These are phyloP conservation scores for Lachancea sp. DNA, from an alignment of 805 yeast species.

Conservation along the genomic window DNA sequence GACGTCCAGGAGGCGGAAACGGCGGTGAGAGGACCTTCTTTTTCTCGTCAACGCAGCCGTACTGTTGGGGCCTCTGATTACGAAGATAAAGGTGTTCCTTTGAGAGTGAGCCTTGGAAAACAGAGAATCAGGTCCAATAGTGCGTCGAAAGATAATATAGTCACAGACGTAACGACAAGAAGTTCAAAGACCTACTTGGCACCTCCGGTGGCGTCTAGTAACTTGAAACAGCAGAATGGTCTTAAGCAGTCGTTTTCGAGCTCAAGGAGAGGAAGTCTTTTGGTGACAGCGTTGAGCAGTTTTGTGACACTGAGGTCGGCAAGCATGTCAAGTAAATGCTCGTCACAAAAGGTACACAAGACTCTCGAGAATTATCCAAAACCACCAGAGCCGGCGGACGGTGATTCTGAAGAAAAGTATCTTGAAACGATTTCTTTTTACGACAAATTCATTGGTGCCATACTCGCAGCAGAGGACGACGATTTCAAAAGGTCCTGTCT, in stretches of 20 bases:
- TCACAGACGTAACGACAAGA: neutral
- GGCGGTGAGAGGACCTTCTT: neutral
- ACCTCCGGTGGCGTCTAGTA: neutral
- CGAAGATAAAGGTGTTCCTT: neutral
- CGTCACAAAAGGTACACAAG: constrained; percentile 8
- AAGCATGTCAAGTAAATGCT: constrained; percentile 14
- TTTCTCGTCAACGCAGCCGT: constrained; percentile 27
- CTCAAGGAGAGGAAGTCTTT: constrained; percentile 33
- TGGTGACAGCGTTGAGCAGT: constrained; percentile 35
- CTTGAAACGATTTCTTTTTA: constrained; percentile 26
- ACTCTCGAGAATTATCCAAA: constrained; percentile 18
- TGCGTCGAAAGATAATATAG: neutral
- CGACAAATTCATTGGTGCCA: constrained; percentile 28
- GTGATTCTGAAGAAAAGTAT: constrained; percentile 28
- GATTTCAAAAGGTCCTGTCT: constrained; percentile 26
- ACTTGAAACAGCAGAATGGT: neutral
- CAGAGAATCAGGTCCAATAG: constrained; percentile 9
- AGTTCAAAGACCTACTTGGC: constrained; percentile 1
- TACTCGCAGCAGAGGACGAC: constrained; percentile 28
- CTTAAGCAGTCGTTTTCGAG: constrained; percentile 7
- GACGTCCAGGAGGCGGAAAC: neutral
- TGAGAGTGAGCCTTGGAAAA: neutral
- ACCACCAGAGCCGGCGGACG: constrained; percentile 26
- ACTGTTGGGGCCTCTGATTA: constrained; percentile 28
- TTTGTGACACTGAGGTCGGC: constrained; percentile 32